A percentile compares a stretch with the other conserved stretches of the same genome.
Evolutionary conservation across 768 basidiomycete genomes (phyloP).

Genomic region (Podaxis sp.): DNA sequence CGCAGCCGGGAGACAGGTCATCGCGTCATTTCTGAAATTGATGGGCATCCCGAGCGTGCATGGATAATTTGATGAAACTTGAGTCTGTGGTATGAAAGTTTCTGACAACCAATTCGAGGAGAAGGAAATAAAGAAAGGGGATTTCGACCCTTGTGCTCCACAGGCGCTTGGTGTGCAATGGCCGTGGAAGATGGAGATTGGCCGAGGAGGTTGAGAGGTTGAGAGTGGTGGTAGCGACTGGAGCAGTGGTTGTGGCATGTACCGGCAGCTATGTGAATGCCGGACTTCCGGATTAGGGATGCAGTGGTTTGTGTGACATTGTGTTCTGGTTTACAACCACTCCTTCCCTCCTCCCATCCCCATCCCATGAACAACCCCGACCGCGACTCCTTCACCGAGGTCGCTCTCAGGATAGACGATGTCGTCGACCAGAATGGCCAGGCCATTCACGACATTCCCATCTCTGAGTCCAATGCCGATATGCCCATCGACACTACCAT

Average conservation of each 20-base stretch:
- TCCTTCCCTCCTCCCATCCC: neutral
- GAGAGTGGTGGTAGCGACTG: neutral
- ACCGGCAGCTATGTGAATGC: neutral
- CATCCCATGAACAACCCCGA: neutral
- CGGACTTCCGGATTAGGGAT: neutral
- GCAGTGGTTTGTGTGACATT: neutral
- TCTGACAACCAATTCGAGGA: neutral
- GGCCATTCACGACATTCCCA: neutral
- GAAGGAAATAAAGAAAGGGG: neutral
- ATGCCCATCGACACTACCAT: conserved; percentile 6
- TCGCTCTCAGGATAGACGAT: conserved; percentile 10
- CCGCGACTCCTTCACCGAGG: neutral
- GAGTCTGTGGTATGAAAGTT: neutral
- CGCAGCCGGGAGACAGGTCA: neutral
- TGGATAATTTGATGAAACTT: too few relatives aligned
- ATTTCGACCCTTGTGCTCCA: neutral
- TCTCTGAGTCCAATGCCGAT: neutral
- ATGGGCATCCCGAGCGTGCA: neutral
- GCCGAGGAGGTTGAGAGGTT: neutral
- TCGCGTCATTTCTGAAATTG: neutral
- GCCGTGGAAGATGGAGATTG: neutral
- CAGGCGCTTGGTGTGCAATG: neutral
- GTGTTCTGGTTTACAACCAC: conserved; percentile 1
- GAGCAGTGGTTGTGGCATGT: neutral
- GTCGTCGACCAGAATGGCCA: conserved; percentile 10